Percentiles rank a stretch among this genome's conserved stretches.
These are phyloP conservation scores for Dictyostelium capitatum DNA, from an alignment of 78 protist genomes.

Conservation along the genomic window DNA sequence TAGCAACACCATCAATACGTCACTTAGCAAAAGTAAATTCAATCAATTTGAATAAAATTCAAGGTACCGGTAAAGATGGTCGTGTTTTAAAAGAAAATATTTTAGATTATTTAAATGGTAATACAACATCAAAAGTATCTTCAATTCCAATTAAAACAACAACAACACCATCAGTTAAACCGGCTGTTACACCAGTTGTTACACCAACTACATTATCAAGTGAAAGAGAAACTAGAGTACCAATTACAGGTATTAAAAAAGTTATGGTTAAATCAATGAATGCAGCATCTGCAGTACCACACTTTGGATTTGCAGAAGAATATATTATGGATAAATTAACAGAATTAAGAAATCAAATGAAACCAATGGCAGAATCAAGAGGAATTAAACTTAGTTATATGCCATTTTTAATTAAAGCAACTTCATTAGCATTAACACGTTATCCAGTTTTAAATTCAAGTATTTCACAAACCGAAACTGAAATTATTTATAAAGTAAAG, in stretches of 20 bases:
- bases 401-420: conserved; percentile 95
- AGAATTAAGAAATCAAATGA: conserved; percentile 35
- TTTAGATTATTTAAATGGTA: conserved; percentile 51
- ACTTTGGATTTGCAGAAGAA: conserved; percentile 92
- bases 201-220: neutral
- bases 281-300: conserved; percentile 88
- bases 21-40: conserved; percentile 85
- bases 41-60: conserved; percentile 68
- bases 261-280: conserved; percentile 93
- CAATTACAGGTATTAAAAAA: conserved; percentile 51
- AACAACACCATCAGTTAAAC: neutral
- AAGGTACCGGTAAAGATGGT: conserved; percentile 91
- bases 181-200: neutral
- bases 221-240: conserved; percentile 31
- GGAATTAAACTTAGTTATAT: conserved; percentile 88
- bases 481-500: conserved; percentile 82
- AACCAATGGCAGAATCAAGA: conserved; percentile 78
- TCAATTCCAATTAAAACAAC: conserved; percentile 1
- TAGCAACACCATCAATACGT: conserved; percentile 95
- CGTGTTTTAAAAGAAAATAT: conserved; percentile 93
- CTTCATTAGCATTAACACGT: conserved; percentile 90
- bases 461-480: conserved; percentile 70
- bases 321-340: conserved; percentile 47
- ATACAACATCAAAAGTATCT: neutral
- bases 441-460: conserved; percentile 92